Percentiles rank a stretch among this genome's conserved stretches.
phyloP scores from a whole-genome alignment of 768 basidiomycete genomes.

The Rhodotorula toruloides region DNA sequence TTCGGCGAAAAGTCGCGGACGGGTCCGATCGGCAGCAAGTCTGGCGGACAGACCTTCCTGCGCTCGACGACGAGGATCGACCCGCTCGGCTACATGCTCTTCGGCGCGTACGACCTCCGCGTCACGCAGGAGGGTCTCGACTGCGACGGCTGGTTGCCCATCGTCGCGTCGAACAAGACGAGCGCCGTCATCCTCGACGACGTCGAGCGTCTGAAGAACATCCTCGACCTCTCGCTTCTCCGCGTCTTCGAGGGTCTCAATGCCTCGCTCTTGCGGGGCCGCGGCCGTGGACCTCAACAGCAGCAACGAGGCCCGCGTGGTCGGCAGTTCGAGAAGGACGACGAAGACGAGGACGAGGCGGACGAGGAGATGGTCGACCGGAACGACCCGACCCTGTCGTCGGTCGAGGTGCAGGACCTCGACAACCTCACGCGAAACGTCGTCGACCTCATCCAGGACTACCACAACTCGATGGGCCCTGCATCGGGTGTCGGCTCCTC shows the following conservation, averaged over 20 bases:
- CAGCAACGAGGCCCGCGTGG: conserved; percentile 13
- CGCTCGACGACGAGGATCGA: conserved; percentile 69
- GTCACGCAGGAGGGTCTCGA: conserved; percentile 68
- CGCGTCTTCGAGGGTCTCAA: conserved; percentile 81
- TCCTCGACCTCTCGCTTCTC: conserved; percentile 77
- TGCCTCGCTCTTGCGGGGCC: conserved; percentile 17
- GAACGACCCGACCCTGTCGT: conserved; percentile 29
- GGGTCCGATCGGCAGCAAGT: conserved; percentile 33
- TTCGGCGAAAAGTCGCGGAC: conserved; percentile 80
- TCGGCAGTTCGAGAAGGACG: conserved; percentile 32
- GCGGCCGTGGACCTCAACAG: neutral
- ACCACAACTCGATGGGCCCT: conserved; percentile 21
- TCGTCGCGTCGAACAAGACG: conserved; percentile 53
- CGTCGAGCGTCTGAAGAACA: conserved; percentile 68
- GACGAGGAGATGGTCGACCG: conserved; percentile 36
- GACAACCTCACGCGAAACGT: conserved; percentile 33
- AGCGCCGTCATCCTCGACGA: conserved; percentile 70
- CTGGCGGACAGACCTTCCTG: conserved; percentile 57
- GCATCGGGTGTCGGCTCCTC: conserved; percentile 1
- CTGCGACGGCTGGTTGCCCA: conserved; percentile 86
- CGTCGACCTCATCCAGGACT: conserved; percentile 37
- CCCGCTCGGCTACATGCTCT: conserved; percentile 81
- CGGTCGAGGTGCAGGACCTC: conserved; percentile 34
- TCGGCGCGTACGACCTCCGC: conserved; percentile 74
- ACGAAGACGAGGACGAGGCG: conserved; percentile 35